These are phyloP conservation scores for Fremontodendron californicum DNA, from an alignment of 345 rosid species.

Conservation along the genomic window DNA sequence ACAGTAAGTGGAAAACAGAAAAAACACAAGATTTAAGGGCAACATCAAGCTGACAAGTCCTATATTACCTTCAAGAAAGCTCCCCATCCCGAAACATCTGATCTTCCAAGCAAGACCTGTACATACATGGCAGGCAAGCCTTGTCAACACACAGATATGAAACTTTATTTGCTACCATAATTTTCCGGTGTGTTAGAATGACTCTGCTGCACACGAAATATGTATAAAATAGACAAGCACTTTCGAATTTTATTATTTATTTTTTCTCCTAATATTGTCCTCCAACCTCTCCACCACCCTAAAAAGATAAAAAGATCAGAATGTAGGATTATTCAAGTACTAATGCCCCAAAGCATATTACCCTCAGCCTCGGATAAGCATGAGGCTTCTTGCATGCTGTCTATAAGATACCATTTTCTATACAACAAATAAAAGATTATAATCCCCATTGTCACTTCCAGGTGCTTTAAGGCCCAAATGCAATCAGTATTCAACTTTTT, in stretches of 20 bases:
- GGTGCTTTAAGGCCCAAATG: background rate
- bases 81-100: conserved; percentile 99
- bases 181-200: background rate
- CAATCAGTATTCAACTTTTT: background rate
- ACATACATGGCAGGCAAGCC: conserved; percentile 2
- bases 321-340: background rate
- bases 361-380: background rate
- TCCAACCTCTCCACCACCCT: background rate
- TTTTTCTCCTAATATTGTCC: background rate
- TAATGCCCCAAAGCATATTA: background rate
- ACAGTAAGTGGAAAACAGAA: background rate
- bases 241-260: background rate
- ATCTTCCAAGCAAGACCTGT: conserved; percentile 96
- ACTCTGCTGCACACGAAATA: background rate
- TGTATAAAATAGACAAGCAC: background rate
- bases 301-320: background rate
- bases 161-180: background rate
- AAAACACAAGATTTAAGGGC: background rate
- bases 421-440: background rate
- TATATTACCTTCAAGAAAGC: conserved; percentile 89
- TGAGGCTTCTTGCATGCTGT: background rate
- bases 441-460: background rate
- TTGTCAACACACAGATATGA: background rate
- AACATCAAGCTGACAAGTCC: background rate
- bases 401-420: background rate